These are phyloP conservation scores for Cladosporium sphaerospermum DNA, from an alignment of 2,329 filamentous ascomycete species.

Conservation along the genomic window DNA sequence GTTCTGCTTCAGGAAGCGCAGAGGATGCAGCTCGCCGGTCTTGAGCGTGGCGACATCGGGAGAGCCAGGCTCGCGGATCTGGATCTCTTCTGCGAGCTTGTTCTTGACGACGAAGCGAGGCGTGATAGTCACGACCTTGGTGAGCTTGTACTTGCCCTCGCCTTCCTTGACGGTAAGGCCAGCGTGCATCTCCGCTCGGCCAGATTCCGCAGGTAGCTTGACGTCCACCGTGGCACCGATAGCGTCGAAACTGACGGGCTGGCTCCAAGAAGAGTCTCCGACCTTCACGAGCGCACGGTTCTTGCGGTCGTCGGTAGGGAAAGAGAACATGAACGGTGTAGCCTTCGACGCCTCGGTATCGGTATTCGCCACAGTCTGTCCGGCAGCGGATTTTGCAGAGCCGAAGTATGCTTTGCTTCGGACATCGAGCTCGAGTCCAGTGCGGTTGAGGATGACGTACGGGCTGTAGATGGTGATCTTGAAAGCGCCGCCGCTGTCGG, in stretches of 20 bases:
- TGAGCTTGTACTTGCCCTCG: slow-evolving; percentile 95
- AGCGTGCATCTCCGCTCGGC: slow-evolving; percentile 76
- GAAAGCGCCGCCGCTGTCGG: slow-evolving; percentile 91
- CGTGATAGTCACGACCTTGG: slow-evolving; percentile 87
- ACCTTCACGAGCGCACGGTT: slow-evolving; percentile 86
- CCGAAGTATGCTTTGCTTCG: slow-evolving; percentile 86
- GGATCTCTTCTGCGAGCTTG: slow-evolving; percentile 79
- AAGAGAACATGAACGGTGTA: slow-evolving; percentile 94
- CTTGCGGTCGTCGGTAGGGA: slow-evolving; percentile 76
- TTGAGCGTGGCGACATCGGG: slow-evolving; percentile 75
- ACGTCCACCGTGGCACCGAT: slow-evolving; percentile 91
- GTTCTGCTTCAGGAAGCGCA: slow-evolving; percentile 83
- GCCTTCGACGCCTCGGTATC: slow-evolving; percentile 61
- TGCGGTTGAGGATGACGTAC: slow-evolving; percentile 93
- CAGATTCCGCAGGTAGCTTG: slow-evolving; percentile 65
- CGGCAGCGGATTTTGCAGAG: slow-evolving; percentile 73
- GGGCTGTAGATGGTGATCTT: slow-evolving; percentile 92
- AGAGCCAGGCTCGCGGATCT: slow-evolving; percentile 86
- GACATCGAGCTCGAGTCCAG: slow-evolving; percentile 79
- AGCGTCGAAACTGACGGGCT: slow-evolving; percentile 94
- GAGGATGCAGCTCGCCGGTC: slow-evolving; percentile 70
- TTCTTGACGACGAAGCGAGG: slow-evolving; percentile 93
- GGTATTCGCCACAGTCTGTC: slow-evolving; percentile 58
- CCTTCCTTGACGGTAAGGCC: slow-evolving; percentile 85
- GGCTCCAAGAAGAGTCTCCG: slow-evolving; percentile 90